A percentile compares a stretch with the other conserved stretches of the same genome.
Conservation (phyloP, 2,329 filamentous ascomycete species). For the Apiospora arundinis region DNA sequence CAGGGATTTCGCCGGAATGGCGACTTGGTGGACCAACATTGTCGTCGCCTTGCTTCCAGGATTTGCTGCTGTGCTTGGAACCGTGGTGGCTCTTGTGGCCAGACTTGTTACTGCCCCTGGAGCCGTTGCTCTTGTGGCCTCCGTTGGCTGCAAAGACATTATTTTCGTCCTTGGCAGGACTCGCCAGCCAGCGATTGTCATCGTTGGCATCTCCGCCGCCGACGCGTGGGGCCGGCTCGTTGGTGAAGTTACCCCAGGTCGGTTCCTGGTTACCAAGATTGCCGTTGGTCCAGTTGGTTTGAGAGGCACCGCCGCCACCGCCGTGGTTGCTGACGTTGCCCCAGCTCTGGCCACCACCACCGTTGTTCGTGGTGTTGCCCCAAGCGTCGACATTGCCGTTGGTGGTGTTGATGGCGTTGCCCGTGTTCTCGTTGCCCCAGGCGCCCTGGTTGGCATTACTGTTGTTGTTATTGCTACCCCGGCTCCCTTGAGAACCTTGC, state of each 20-base stretch:
- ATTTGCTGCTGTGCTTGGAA: background rate
- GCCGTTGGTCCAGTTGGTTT: background rate
- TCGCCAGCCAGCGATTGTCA: background rate
- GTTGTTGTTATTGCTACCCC: background rate
- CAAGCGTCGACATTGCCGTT: background rate
- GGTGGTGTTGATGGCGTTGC: too few species aligned
- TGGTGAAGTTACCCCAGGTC: background rate
- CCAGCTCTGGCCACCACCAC: background rate
- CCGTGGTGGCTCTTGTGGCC: conserved; percentile 11
- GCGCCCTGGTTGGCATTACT: background rate
- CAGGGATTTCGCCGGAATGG: conserved; percentile 1
- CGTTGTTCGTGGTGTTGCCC: background rate
- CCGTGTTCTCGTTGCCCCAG: conserved; percentile 7
- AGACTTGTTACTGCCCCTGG: background rate
- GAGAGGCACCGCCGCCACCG: background rate
- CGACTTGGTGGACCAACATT: background rate
- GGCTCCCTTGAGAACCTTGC: background rate
- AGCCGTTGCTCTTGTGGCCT: conserved; percentile 1
- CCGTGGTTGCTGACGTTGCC: conserved; percentile 2
- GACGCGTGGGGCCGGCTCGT: background rate
- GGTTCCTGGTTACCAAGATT: background rate
- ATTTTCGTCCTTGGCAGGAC: conserved; percentile 16
- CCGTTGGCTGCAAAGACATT: conserved; percentile 23
- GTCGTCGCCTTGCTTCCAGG: background rate
- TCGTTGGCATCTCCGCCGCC: background rate